Evolutionary conservation across 352 stramenopile genomes (phyloP).

Genomic region (Pythium monospermum): DNA sequence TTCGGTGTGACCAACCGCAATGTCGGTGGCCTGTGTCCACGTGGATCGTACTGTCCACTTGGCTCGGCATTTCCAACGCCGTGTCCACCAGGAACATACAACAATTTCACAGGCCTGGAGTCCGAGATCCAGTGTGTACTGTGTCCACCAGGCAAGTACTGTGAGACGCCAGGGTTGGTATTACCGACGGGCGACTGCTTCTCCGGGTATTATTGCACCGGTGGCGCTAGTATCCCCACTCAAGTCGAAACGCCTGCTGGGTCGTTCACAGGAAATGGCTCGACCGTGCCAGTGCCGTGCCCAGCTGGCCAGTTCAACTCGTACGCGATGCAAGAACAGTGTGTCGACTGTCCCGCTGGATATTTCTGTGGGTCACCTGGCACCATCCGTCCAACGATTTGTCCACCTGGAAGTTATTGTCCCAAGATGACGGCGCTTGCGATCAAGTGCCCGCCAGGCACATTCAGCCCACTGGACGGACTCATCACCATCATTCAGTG

Average conservation of each 20-base stretch:
- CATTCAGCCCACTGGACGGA: constrained; percentile 47
- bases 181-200: constrained; percentile 70
- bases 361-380: constrained; percentile 63
- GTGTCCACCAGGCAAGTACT: constrained; percentile 79
- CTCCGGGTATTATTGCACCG: constrained; percentile 77
- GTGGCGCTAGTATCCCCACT: constrained; percentile 42
- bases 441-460: constrained; percentile 62
- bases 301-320: constrained; percentile 58
- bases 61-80: constrained; percentile 46
- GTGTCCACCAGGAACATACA: constrained; percentile 76
- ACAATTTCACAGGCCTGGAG: constrained; percentile 69
- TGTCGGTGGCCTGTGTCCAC: constrained; percentile 61
- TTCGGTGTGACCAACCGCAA: constrained; percentile 64
- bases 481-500: constrained; percentile 73
- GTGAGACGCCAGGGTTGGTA: constrained; percentile 55
- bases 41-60: constrained; percentile 64
- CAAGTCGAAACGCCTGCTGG: constrained; percentile 49
- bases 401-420: constrained; percentile 68
- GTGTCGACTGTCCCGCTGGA: constrained; percentile 58
- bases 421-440: constrained; percentile 40
- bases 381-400: constrained; percentile 43
- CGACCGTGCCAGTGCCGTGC: constrained; percentile 39
- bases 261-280: constrained; percentile 45
- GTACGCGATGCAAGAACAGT: constrained; percentile 44
- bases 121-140: constrained; percentile 62